These are phyloP conservation scores for Phytophthora sp. DNA, from an alignment of 352 stramenopile species.

Conservation along the genomic window DNA sequence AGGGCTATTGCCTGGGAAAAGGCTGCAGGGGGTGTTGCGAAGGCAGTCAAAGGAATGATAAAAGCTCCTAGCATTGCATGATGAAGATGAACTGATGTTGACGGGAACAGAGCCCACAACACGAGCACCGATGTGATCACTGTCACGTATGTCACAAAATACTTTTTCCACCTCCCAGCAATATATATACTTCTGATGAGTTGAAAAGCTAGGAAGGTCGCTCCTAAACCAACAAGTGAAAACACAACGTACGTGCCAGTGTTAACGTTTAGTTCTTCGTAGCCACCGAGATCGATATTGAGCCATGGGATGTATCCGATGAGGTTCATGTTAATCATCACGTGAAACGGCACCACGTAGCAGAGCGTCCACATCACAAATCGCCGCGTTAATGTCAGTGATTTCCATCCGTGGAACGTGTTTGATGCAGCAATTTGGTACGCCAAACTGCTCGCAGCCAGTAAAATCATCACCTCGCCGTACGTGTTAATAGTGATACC, in stretches of 20 bases:
- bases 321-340: conserved; percentile 80
- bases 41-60: conserved; percentile 74
- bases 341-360: conserved; percentile 74
- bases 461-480: conserved; percentile 68
- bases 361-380: conserved; percentile 62
- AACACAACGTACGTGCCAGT: conserved; percentile 72
- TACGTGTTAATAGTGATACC: conserved; percentile 55
- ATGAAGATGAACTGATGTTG: conserved; percentile 72
- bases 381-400: conserved; percentile 36
- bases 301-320: conserved; percentile 78
- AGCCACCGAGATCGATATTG: conserved; percentile 73
- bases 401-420: conserved; percentile 59
- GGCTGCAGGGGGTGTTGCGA: conserved; percentile 59
- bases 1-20: conserved; percentile 59
- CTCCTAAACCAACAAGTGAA: conserved; percentile 40
- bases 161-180: conserved; percentile 42
- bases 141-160: conserved; percentile 43
- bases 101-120: conserved; percentile 64
- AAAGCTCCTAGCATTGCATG: conserved; percentile 75
- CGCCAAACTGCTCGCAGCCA: conserved; percentile 54
- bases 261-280: conserved; percentile 50
- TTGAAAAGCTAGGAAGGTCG: conserved; percentile 33
- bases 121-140: conserved; percentile 38
- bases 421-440: conserved; percentile 46
- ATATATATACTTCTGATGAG: conserved; percentile 62